phyloP scores from a whole-genome alignment of 1,139 yeast genomes.

The Sugiyamaella castrensis region DNA sequence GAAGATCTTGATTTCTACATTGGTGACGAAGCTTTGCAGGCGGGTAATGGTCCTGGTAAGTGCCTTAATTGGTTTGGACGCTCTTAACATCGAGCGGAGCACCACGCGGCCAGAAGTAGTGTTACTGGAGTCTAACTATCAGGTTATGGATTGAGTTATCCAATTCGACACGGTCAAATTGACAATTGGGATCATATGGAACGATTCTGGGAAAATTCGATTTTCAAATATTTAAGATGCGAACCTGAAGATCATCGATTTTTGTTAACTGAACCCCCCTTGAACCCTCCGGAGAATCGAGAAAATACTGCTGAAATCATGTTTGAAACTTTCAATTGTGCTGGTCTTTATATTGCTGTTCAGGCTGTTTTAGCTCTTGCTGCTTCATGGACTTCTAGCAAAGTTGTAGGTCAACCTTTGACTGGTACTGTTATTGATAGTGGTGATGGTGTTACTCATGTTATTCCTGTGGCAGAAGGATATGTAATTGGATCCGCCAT shows the following conservation, averaged over 20 bases:
- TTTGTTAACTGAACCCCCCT: constrained; percentile 93
- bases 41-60: constrained; percentile 72
- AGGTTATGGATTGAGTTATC: constrained; percentile 83
- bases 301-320: constrained; percentile 97
- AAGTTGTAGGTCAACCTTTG: constrained; percentile 89
- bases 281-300: constrained; percentile 97
- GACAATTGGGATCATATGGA: constrained; percentile 99
- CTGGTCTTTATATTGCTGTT: constrained; percentile 96
- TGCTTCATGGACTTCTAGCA: constrained; percentile 97
- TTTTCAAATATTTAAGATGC: constrained; percentile 91
- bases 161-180: constrained; percentile 95
- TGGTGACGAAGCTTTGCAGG: constrained; percentile 91
- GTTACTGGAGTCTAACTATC: constrained; percentile 7
- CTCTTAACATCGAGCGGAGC: neutral
- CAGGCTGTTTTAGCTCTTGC: constrained; percentile 98
- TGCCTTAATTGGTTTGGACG: neutral
- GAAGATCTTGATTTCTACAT: constrained; percentile 93
- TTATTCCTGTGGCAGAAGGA: constrained; percentile 98
- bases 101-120: constrained; percentile 1
- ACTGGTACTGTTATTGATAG: constrained; percentile 98
- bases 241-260: constrained; percentile 99
- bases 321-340: constrained; percentile 98
- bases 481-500: constrained; percentile 97
- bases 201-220: constrained; percentile 96
- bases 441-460: constrained; percentile 98